Base-by-base conservation (phyloP, 106 monocot genomes). In the Posidonia australis region DNA sequence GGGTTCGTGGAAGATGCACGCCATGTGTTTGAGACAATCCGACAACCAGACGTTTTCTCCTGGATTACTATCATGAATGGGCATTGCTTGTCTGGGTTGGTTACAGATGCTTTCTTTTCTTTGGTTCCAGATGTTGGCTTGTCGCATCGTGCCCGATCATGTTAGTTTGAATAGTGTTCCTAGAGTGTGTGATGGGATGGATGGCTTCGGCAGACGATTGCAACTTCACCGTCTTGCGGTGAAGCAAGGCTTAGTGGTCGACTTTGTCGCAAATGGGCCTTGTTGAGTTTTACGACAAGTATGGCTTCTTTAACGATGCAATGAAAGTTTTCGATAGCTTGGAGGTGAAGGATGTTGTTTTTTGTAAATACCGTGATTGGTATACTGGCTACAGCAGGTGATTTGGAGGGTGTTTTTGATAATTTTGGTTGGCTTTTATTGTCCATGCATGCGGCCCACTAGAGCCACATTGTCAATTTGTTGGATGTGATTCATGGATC, bases 11-110 rank as follows among this genome's bases (percentile, higher is more conserved):
- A 5, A 10, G 62, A 82, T 46, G 82, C 82, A 12, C 67, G 46
- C 49, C 52, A 44, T 20, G 31, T 78, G 45, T 82, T 82, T 60
- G 78, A 75, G 9, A 56, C 61, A 78, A 82, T 82, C 66, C 57
- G 55, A 31, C 18, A 82, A 42, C 73, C 71, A 47, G 78, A 82
- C 44, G 58, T 74, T 45, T 70, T 82, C 62, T 77, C 77, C 13
- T 82, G 70, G 59, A 82, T 78, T 70, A 82, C 74, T 42, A 30
- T 82, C 43, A 52, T 82, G 42, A 49, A 67, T 18, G 67, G 59
- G 9, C 60, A 61, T 16, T 60, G 62, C 18, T 27, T 64, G 17
- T 52, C 63, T 44, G 72, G 63, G 14, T 48, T 30, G 9, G 4
- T 9, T 9, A 53, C 53, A 0, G 26, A 25, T 21, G 63, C 52